Conservation (phyloP, 2,329 filamentous ascomycete species). For the Fusarium azukiicola region DNA sequence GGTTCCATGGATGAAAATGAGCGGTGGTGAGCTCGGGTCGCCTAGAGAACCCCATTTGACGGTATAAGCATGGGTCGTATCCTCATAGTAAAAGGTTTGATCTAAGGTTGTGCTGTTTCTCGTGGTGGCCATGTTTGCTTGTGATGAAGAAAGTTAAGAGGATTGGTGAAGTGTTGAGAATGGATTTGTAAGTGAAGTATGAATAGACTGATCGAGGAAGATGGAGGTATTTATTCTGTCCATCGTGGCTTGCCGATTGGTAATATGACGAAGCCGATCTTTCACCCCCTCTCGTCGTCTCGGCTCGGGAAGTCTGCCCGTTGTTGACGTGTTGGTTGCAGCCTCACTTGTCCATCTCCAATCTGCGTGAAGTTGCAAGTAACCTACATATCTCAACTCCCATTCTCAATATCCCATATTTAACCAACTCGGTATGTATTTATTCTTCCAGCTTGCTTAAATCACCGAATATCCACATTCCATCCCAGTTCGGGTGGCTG, state of each 20-base stretch:
- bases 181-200: background rate
- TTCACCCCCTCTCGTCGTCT: background rate
- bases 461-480: background rate
- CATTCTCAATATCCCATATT: no score
- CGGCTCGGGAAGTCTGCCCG: conserved; percentile 4
- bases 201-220: background rate
- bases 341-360: background rate
- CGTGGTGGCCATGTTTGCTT: conserved; percentile 28
- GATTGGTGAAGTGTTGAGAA: background rate
- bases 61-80: conserved; percentile 51
- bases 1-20: conserved; percentile 70
- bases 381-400: no score
- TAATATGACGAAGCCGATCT: background rate
- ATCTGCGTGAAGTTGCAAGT: background rate
- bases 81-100: conserved; percentile 57
- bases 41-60: conserved; percentile 62
- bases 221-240: background rate
- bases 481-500: background rate
- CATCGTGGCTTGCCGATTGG: background rate
- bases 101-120: conserved; percentile 32
- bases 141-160: background rate
- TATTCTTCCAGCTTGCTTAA: background rate
- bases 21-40: conserved; percentile 51
- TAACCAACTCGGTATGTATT: background rate
- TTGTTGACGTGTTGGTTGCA: background rate